A percentile compares a stretch with the other conserved stretches of the same genome.
phyloP scores from a whole-genome alignment of 352 stramenopile species.

The Proteromonas lacertae region DNA sequence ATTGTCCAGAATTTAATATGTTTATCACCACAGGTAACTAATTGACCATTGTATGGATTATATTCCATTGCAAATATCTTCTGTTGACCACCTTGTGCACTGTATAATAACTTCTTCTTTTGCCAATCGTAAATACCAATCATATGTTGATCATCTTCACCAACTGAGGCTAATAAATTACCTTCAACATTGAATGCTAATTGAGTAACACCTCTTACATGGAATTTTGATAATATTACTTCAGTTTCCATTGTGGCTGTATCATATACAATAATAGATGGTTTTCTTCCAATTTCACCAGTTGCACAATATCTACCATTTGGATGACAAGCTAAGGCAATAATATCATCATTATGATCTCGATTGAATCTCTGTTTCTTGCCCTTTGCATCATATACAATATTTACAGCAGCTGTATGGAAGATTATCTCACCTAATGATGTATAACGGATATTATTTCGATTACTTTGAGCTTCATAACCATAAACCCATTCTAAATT shows the following conservation, averaged over 20 bases:
- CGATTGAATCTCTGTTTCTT: conserved; percentile 11
- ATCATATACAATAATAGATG: conserved; percentile 14
- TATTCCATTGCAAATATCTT: too few species aligned
- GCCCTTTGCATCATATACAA: conserved; percentile 16
- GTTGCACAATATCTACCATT: conserved; percentile 25
- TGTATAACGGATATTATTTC: conserved; percentile 7
- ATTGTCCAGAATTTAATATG: conserved; percentile 13
- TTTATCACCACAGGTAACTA: conserved; percentile 9
- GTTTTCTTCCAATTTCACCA: conserved; percentile 22
- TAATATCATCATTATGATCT: conserved; percentile 33
- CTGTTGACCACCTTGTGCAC: conserved; percentile 2
- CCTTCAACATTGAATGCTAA: conserved; percentile 15
- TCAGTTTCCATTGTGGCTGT: conserved; percentile 5
- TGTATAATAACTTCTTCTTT: conserved; percentile 5
- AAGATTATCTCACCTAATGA: conserved; percentile 26
- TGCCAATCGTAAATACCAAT: conserved; percentile 9
- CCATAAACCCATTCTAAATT: conserved; percentile 11
- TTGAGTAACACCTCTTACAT: conserved; percentile 25
- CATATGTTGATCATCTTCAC: conserved; percentile 16
- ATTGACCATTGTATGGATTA: neutral
- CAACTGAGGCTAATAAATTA: conserved; percentile 26
- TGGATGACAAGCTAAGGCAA: conserved; percentile 32
- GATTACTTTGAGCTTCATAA: conserved; percentile 6
- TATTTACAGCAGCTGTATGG: conserved; percentile 15
- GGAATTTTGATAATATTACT: conserved; percentile 16